Evolutionary conservation across 176 grass and related monocot species (phyloP).

Genomic region (Dactylis glomerata): DNA sequence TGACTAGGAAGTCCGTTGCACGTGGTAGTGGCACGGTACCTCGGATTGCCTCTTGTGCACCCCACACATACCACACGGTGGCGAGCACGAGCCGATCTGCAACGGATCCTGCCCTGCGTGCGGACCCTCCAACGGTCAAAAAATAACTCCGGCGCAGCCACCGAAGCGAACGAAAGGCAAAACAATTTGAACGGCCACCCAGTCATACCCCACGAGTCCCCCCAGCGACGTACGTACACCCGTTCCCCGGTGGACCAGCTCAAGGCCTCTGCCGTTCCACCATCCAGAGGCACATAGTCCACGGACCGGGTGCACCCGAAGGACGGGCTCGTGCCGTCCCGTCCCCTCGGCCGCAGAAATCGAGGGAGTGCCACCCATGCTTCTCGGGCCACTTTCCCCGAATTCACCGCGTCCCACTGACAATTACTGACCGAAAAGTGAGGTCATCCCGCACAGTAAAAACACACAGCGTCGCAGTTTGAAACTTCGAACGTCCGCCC

Average conservation of each 20-base stretch:
- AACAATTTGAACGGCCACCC: constrained; percentile 8
- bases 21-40: neutral
- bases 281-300: no score
- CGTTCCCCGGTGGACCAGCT: neutral
- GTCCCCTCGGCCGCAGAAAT: neutral
- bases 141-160: neutral
- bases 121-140: constrained; percentile 29
- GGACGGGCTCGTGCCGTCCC: neutral
- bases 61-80: neutral
- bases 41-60: neutral
- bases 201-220: no score
- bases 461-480: neutral
- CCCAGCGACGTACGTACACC: no score
- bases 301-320: neutral
- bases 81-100: neutral
- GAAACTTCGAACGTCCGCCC: neutral
- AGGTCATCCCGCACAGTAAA: neutral
- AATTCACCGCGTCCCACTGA: neutral
- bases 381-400: neutral
- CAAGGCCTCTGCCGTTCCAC: no score
- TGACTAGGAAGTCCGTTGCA: no score
- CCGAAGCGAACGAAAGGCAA: neutral
- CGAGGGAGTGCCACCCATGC: constrained; percentile 14
- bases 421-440: neutral
- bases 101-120: neutral